These are phyloP conservation scores for Dillenia suffruticosa DNA, from an alignment of 164 flowering plant species.

Conservation along the genomic window DNA sequence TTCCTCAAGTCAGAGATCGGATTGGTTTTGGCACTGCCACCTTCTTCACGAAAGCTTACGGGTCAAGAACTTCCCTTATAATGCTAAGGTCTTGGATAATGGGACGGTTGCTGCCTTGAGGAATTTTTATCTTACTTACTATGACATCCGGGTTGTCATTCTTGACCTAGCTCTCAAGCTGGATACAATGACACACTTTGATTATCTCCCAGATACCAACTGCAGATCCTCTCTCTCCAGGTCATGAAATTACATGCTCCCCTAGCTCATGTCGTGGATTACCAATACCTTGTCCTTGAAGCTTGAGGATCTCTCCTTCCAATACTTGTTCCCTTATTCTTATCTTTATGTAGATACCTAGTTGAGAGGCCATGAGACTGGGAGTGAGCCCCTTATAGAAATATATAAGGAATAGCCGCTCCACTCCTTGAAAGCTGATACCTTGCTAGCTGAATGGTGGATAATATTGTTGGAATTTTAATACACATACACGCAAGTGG, in stretches of 20 bases:
- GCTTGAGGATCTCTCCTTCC: conserved; percentile 85
- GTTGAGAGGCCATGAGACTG: conserved; percentile 72
- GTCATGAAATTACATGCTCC: conserved; percentile 83
- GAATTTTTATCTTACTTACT: conserved; percentile 76
- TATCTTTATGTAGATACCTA: conserved; percentile 77
- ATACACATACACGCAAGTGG: no score
- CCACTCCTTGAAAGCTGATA: conserved; percentile 46
- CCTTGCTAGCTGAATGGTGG: conserved; percentile 49
- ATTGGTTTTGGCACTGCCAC: conserved; percentile 72
- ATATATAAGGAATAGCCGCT: conserved; percentile 56
- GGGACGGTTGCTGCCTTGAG: conserved; percentile 61
- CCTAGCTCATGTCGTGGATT: conserved; percentile 77
- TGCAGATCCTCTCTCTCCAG: conserved; percentile 60
- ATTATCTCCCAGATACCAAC: conserved; percentile 68
- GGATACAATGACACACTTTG: conserved; percentile 80
- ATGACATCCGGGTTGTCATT: conserved; percentile 76
- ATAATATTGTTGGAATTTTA: no score
- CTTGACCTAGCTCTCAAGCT: conserved; percentile 70
- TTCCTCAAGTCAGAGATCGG: conserved; percentile 43
- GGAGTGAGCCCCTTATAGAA: conserved; percentile 54
- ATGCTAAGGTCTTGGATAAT: conserved; percentile 58
- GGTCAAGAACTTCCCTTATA: conserved; percentile 48
- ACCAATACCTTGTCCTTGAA: conserved; percentile 52
- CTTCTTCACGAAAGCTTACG: conserved; percentile 75
- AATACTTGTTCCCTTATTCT: conserved; percentile 73